These are phyloP conservation scores for Leishmania gerbilli DNA, from an alignment of 208 protist genomes.

Conservation along the genomic window DNA sequence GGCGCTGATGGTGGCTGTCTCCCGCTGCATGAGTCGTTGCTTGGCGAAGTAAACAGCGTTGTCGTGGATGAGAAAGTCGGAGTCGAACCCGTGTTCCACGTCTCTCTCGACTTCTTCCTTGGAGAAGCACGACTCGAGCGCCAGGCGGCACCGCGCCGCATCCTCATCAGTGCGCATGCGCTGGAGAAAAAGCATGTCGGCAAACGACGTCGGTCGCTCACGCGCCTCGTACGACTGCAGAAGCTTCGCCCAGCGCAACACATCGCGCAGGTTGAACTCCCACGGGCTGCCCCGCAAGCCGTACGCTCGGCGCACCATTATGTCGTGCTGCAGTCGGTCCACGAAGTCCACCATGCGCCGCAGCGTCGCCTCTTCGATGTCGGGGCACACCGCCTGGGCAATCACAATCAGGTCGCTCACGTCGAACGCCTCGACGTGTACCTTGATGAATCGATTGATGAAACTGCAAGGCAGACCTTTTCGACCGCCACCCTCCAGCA, in stretches of 20 bases:
- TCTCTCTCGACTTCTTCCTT: slow-evolving; percentile 21
- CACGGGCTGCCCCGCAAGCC: slow-evolving; percentile 95
- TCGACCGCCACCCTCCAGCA: slow-evolving; percentile 97
- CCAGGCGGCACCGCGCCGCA: slow-evolving; percentile 33
- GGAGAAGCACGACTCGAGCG: slow-evolving; percentile 59
- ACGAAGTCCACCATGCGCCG: slow-evolving; percentile 96
- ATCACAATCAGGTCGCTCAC: slow-evolving; percentile 90
- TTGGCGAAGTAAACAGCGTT: slow-evolving; percentile 64
- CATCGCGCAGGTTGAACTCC: slow-evolving; percentile 99
- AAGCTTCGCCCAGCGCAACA: slow-evolving; percentile 98
- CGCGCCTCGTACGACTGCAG: slow-evolving; percentile 62
- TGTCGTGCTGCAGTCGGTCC: slow-evolving; percentile 80
- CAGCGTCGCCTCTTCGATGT: slow-evolving; percentile 72
- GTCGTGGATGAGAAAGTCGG: slow-evolving; percentile 72
- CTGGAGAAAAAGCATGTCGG: slow-evolving; percentile 85
- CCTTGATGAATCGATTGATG: slow-evolving; percentile 99
- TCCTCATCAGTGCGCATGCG: slow-evolving; percentile 88
- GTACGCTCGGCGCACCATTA: slow-evolving; percentile 88
- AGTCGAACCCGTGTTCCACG: slow-evolving; percentile 36
- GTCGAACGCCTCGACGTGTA: slow-evolving; percentile 93
- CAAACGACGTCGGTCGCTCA: slow-evolving; percentile 53
- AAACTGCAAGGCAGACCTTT: slow-evolving; percentile 99
- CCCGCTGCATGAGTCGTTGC: slow-evolving; percentile 29
- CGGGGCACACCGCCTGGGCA: slow-evolving; percentile 70
- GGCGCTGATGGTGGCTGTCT: slow-evolving; percentile 11